A percentile compares a stretch with the other conserved stretches of the same genome.
Evolutionary conservation across 176 grass and related monocot genomes (phyloP).

Genomic region (Oryza glumipatula): DNA sequence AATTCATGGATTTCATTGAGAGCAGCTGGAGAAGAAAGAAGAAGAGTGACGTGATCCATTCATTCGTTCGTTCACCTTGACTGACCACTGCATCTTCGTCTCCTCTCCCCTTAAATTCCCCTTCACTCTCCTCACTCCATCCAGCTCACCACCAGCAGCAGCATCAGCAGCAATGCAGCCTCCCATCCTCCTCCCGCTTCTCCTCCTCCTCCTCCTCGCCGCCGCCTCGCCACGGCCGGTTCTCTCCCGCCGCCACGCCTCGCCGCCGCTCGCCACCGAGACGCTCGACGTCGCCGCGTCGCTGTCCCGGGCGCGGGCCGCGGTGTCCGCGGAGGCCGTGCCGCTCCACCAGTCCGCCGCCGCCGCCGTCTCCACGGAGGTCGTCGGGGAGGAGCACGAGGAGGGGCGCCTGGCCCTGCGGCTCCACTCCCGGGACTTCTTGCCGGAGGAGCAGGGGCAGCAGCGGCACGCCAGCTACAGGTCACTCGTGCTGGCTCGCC

Average conservation of each 20-base stretch:
- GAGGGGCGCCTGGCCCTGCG: slow-evolving; percentile 25
- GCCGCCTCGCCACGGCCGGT: background rate
- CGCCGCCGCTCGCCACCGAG: slow-evolving; percentile 38
- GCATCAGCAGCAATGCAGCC: slow-evolving; percentile 32
- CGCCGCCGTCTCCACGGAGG: background rate
- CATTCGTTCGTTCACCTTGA: background rate
- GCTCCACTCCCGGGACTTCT: slow-evolving; percentile 78
- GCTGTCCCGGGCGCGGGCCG: slow-evolving; percentile 57
- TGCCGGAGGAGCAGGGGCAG: slow-evolving; percentile 42
- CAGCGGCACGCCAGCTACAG: slow-evolving; percentile 59
- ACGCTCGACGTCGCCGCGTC: slow-evolving; percentile 65
- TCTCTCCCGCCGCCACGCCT: slow-evolving; percentile 31
- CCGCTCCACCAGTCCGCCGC: slow-evolving; percentile 43
- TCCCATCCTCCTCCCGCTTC: slow-evolving; percentile 2
- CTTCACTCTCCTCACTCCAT: slow-evolving; percentile 12
- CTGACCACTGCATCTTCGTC: background rate
- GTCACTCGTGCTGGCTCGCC: slow-evolving; percentile 51
- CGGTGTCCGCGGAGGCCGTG: slow-evolving; percentile 48
- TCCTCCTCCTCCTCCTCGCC: slow-evolving; percentile 35
- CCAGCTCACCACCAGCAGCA: background rate
- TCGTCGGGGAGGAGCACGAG: too few relatives aligned
- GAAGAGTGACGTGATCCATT: background rate
- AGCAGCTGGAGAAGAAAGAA: background rate
- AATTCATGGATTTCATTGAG: background rate
- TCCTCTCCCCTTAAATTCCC: background rate